Base-by-base conservation (phyloP, 2,329 filamentous ascomycete genomes). In the Calycina herbarum region DNA sequence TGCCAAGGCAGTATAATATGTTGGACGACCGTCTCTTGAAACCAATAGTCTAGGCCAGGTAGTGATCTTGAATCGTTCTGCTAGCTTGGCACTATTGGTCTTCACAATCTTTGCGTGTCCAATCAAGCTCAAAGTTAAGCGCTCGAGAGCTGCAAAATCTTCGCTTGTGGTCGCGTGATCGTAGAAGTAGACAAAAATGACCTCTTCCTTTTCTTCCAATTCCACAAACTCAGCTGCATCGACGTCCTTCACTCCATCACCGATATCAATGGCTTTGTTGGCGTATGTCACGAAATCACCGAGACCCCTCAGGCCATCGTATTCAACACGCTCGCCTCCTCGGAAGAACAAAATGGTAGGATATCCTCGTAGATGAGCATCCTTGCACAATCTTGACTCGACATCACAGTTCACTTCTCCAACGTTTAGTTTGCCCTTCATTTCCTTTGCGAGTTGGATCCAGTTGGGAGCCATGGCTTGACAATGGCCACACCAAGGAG, bases 181-280 rank as follows among this genome's bases (percentile, higher is more conserved):
- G 78, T 97, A 99, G 78, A 98, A 96, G 81, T 98, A 99, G 71
- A 97, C 81, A 78, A 99, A 99, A 63, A 98, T 90, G 68, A 99
- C 95, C 67, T 98, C 94, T 73, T 98, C 93, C 69, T 91, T 94
- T 81, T 95, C 86, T 78, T 99, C 94, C 73, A 99, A 82, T 68
- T 89, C 88, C 76, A 91, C 89, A 75, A 99, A 93, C 3, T 85
- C 82, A 29, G 83, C 85, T 10, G 89, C 88, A 74, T 94, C 88
- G 11, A 99, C 91, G 73, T 98, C 90, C 66, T 86, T 86, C 33
- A 99, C 88, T 56, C 93, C 93, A 59, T 85, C 82, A 10, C 89
- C 88, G 64, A 93, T 83, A 62, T 93, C 90, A 51, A 95, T 83
- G 3, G 94, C 94, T 75, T 94, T 96, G 70, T 94, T 90, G 5